A percentile compares a stretch with the other conserved stretches of the same genome.
Conservation (phyloP, 2,329 filamentous ascomycete genomes). For the Fusarium odoratissimum region DNA sequence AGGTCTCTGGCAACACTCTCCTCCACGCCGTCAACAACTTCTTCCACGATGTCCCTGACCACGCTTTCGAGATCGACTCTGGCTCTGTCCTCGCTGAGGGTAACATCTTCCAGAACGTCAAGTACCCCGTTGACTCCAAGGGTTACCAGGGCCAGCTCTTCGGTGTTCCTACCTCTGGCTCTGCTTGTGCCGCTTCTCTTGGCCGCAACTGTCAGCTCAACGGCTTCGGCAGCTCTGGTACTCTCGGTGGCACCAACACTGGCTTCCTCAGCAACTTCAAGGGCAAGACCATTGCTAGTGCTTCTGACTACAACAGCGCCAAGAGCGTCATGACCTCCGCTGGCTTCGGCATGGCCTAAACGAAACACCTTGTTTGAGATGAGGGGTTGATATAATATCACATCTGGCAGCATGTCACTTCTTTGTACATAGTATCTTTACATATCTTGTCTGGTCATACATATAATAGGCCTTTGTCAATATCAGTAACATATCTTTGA, state of each 20-base stretch:
- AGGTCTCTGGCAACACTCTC: slow-evolving; percentile 66
- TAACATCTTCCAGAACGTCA: slow-evolving; percentile 68
- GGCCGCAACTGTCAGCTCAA: slow-evolving; percentile 65
- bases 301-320: slow-evolving; percentile 50
- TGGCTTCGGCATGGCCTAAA: slow-evolving; percentile 59
- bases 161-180: slow-evolving; percentile 45
- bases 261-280: slow-evolving; percentile 62
- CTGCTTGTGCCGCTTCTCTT: slow-evolving; percentile 57
- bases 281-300: slow-evolving; percentile 64
- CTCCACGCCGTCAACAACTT: slow-evolving; percentile 73
- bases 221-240: slow-evolving; percentile 56
- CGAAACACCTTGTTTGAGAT: slow-evolving; percentile 32
- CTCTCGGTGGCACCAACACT: slow-evolving; percentile 56
- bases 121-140: slow-evolving; percentile 52
- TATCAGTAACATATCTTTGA: slow-evolving; percentile 19
- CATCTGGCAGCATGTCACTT: slow-evolving; percentile 20
- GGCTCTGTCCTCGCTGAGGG: slow-evolving; percentile 65
- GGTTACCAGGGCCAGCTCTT: slow-evolving; percentile 50
- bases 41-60: slow-evolving; percentile 65
- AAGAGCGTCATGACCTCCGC: slow-evolving; percentile 54
- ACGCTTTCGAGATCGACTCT: slow-evolving; percentile 66
- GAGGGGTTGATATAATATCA: neutral
- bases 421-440: slow-evolving; percentile 32
- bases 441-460: slow-evolving; percentile 5
- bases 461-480: slow-evolving; percentile 19